Evolutionary conservation across 345 rosid species (phyloP).

Genomic region (Raphanus sativus): DNA sequence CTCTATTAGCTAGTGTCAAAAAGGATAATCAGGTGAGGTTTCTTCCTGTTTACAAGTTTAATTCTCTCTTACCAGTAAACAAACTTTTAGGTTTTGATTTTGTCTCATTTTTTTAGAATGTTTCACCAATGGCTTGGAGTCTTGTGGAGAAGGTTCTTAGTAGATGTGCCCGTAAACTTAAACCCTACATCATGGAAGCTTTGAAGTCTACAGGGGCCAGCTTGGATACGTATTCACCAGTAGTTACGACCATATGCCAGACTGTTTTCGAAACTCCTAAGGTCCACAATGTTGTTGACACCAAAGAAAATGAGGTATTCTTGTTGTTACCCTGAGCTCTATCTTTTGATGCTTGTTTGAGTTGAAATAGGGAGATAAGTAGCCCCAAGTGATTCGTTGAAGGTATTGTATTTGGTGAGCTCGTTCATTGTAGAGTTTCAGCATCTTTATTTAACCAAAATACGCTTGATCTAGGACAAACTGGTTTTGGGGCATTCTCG

Average conservation of each 20-base stretch:
- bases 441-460: constrained; percentile 20
- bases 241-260: constrained; percentile 51
- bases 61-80: not conserved
- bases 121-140: constrained; percentile 49
- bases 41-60: not conserved
- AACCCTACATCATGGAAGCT: constrained; percentile 58
- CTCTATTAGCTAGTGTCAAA: constrained; percentile 59
- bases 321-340: constrained; percentile 26
- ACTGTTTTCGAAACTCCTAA: constrained; percentile 27
- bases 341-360: not conserved
- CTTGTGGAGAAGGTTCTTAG: constrained; percentile 53
- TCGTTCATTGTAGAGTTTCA: not conserved
- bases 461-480: constrained; percentile 19
- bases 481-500: constrained; percentile 12
- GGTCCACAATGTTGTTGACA: constrained; percentile 6
- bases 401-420: too few relatives aligned
- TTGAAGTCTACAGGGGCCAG: constrained; percentile 44
- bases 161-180: constrained; percentile 62
- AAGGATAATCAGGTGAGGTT: constrained; percentile 62
- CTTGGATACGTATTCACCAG: constrained; percentile 57
- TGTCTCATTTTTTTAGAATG: constrained; percentile 39
- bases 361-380: too few relatives aligned
- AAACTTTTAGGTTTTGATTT: constrained; percentile 14
- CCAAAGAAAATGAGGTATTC: constrained; percentile 50
- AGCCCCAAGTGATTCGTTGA: too few relatives aligned